A percentile compares a stretch with the other conserved stretches of the same genome.
phyloP scores from a whole-genome alignment of 1,284 basidiomycete genomes.

The Leccinum solheimii region DNA sequence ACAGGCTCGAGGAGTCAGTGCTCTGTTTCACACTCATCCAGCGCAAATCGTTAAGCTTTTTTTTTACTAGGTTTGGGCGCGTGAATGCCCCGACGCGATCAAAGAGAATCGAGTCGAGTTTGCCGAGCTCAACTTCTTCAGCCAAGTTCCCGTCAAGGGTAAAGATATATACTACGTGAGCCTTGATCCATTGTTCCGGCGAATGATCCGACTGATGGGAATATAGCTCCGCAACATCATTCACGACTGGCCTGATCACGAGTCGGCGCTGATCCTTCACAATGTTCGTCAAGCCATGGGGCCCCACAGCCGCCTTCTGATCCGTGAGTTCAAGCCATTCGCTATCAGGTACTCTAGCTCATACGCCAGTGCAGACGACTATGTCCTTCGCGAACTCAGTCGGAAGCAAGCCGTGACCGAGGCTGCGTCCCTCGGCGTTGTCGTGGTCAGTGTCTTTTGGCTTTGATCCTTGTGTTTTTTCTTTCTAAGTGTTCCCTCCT shows the following conservation, averaged over 20 bases:
- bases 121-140: slow-evolving; percentile 33
- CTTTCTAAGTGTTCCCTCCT: background rate
- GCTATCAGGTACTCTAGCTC: background rate
- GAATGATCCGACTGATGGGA: background rate
- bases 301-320: slow-evolving; percentile 31
- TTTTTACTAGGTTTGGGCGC: slow-evolving; percentile 23
- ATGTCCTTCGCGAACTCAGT: slow-evolving; percentile 22
- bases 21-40: background rate
- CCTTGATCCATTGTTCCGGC: background rate
- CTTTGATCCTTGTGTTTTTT: background rate
- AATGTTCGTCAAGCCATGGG: slow-evolving; percentile 31
- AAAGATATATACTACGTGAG: slow-evolving; percentile 37
- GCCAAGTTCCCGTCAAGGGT: slow-evolving; percentile 24
- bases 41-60: background rate
- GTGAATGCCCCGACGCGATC: slow-evolving; percentile 27
- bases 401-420: slow-evolving; percentile 20
- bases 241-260: slow-evolving; percentile 33
- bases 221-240: slow-evolving; percentile 32
- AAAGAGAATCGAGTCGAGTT: slow-evolving; percentile 29
- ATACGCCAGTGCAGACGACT: slow-evolving; percentile 21
- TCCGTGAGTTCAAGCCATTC: slow-evolving; percentile 22
- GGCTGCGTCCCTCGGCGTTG: slow-evolving; percentile 11
- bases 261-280: slow-evolving; percentile 26
- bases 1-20: slow-evolving; percentile 25
- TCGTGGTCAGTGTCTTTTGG: slow-evolving; percentile 15